phyloP scores from a whole-genome alignment of 257 asterid species.

The Plantago elongata region DNA sequence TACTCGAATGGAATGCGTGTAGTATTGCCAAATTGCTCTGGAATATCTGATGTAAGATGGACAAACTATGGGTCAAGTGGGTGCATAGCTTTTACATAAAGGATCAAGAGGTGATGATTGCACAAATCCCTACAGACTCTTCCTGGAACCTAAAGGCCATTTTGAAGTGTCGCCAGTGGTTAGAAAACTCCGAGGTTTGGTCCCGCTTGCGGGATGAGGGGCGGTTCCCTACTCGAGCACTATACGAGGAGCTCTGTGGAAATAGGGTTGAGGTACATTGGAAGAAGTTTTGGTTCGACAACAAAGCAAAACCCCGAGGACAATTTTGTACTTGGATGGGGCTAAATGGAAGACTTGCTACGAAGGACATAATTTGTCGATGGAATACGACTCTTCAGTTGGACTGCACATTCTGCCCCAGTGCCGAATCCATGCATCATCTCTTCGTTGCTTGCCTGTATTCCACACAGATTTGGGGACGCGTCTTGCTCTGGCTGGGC shows the following conservation, averaged over 20 bases:
- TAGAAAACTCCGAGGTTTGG: not conserved
- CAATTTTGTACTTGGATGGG: not conserved
- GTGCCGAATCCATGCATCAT: too few species aligned
- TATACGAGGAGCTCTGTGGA: not conserved
- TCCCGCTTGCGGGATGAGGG: not conserved
- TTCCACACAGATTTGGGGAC: not conserved
- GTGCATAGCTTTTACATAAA: not conserved
- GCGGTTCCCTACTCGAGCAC: not conserved
- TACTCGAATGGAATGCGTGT: not conserved
- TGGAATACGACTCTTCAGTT: not conserved
- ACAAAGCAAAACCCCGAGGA: not conserved
- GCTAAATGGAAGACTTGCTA: not conserved
- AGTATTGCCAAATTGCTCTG: not conserved
- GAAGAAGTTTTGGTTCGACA: too few species aligned
- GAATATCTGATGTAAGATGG: not conserved
- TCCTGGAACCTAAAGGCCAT: not conserved
- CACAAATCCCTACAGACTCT: not conserved
- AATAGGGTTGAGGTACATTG: not conserved
- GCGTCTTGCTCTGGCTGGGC: not conserved
- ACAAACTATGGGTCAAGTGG: too few species aligned
- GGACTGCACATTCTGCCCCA: not conserved
- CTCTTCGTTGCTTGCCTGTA: not conserved
- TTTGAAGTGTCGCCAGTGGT: not conserved
- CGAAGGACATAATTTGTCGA: not conserved
- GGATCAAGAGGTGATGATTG: not conserved